Base-by-base conservation (phyloP, 805 yeast species). In the Citeromyces matritensis region DNA sequence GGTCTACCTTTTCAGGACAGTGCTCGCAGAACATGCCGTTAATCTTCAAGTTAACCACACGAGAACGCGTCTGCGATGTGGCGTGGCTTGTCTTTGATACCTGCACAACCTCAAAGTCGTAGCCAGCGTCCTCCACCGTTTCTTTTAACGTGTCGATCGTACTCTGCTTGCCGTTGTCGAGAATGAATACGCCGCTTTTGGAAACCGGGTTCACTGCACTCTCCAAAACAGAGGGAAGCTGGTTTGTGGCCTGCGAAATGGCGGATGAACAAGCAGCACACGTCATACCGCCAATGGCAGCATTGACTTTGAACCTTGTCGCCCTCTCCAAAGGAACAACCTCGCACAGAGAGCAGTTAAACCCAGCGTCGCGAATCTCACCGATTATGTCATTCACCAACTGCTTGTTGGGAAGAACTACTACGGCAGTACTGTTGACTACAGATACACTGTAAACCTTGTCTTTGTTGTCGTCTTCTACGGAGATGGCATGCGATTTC, bases 241-340 rank as follows among this genome's bases (percentile, higher is more conserved):
- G 63, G 23, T 46, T 46, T 15, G 57, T 69, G 23, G 68, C 61
- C 6, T 58, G 50, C 7, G 58, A 51, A 8, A 81, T 66, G 0
- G 86, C 57, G 26, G 60, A 60, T 1, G 71, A 71, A 49, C 91
- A 47, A 0, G 83, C 70, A 6, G 80, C 73, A 51, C 88, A 80
- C 0, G 84, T 71, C 48, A 79, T 77, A 3, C 86, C 88, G 8
- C 77, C 80, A 28, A 80, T 69, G 0, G 71, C 52, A 1, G 83
- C 84, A 8, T 61, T 55, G 6, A 75, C 66, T 40, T 63, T 65
- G 40, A 57, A 65, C 34, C 61, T 64, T 5, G 55, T 43, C 5
- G 69, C 55, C 23, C 66, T 54, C 23, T 62, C 62, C 3, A 74
- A 63, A 1, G 83, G 85, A 14, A 73, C 45, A 6, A 77, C 55